phyloP scores from a whole-genome alignment of 352 stramenopile species.

The Pythium phragmitis region DNA sequence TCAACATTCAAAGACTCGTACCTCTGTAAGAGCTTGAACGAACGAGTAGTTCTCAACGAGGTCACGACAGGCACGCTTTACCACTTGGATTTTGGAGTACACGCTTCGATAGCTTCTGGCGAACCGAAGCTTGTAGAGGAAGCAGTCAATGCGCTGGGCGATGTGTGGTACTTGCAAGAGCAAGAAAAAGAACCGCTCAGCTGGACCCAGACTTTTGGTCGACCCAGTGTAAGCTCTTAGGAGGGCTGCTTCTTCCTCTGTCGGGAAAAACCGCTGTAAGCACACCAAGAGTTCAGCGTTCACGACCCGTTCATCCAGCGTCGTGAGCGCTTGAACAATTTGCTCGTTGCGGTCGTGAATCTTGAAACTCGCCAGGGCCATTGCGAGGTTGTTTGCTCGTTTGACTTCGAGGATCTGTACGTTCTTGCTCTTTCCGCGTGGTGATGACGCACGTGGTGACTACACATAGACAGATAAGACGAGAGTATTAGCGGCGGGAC shows the following conservation, averaged over 20 bases:
- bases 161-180: conserved; percentile 62
- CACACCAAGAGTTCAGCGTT: conserved; percentile 62
- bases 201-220: conserved; percentile 52
- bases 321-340: conserved; percentile 54
- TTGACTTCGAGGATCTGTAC: conserved; percentile 80
- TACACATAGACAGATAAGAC: conserved; percentile 6
- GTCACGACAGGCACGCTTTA: conserved; percentile 65
- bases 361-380: conserved; percentile 77
- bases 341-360: conserved; percentile 68
- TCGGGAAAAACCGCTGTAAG: conserved; percentile 78
- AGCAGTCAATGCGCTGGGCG: conserved; percentile 65
- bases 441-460: conserved; percentile 56
- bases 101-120: conserved; percentile 38
- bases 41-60: conserved; percentile 74
- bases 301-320: conserved; percentile 57
- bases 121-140: conserved; percentile 80
- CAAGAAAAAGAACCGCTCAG: conserved; percentile 70
- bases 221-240: conserved; percentile 48
- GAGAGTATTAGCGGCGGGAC: neutral
- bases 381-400: conserved; percentile 74
- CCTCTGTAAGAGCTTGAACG: conserved; percentile 45
- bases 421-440: conserved; percentile 68
- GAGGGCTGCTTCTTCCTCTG: conserved; percentile 50
- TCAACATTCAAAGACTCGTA: conserved; percentile 12
- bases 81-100: conserved; percentile 45